phyloP scores from a whole-genome alignment of 768 basidiomycete genomes.

The Boletus bicolor region DNA sequence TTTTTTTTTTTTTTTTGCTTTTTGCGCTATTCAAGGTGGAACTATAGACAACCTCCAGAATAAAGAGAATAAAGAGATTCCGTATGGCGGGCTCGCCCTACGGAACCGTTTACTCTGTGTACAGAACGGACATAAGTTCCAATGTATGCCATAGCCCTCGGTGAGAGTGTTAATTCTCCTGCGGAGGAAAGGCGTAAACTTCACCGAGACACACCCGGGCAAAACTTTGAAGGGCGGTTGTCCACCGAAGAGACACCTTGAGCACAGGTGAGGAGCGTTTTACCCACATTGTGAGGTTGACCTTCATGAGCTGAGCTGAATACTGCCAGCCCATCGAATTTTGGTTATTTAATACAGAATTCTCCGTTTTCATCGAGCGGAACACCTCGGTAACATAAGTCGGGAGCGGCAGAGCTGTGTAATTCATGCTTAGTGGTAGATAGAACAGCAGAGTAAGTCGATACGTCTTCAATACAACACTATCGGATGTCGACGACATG shows the following conservation, averaged over 20 bases:
- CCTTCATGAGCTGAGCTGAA: not conserved
- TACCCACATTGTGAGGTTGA: not conserved
- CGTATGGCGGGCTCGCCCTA: not conserved
- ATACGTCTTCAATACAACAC: not conserved
- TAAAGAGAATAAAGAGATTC: not conserved
- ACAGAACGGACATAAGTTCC: not conserved
- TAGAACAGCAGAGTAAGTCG: not conserved
- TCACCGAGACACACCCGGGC: not conserved
- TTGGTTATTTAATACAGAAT: not conserved
- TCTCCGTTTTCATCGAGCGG: not conserved
- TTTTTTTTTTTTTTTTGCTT: not conserved
- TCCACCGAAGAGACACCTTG: not conserved
- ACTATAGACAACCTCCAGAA: not conserved
- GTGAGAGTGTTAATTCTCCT: too few relatives aligned
- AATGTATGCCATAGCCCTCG: not conserved
- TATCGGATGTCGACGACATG: not conserved
- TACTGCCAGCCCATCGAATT: too few relatives aligned
- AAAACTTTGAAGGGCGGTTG: too few relatives aligned
- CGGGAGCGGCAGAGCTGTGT: not conserved
- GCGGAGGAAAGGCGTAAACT: not conserved
- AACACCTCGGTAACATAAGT: not conserved
- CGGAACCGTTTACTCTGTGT: not conserved
- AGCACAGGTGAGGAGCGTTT: not conserved
- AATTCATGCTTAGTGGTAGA: not conserved
- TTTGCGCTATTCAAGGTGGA: not conserved